A percentile compares a stretch with the other conserved stretches of the same genome.
Evolutionary conservation across 164 flowering plant genomes (phyloP).

Genomic region (Umbilicus rupestris): DNA sequence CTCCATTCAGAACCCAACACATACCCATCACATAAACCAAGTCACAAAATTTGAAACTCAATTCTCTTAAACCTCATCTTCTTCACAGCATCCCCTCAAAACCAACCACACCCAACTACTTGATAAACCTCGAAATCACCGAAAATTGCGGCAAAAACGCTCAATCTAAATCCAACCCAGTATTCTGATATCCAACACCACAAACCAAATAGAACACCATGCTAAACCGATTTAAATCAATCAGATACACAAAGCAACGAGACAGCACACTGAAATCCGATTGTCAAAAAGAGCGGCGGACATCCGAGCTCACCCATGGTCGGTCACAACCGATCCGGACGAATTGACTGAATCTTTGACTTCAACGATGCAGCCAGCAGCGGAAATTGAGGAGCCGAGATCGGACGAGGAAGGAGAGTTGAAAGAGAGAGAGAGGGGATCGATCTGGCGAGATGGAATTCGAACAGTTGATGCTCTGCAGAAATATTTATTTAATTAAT

Average conservation of each 20-base stretch:
- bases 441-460: not conserved
- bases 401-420: not conserved
- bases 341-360: constrained; percentile 2
- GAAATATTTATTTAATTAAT: no score
- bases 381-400: not conserved
- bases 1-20: no score
- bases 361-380: not conserved
- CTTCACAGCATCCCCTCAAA: not conserved
- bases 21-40: no score
- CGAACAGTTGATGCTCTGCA: no score
- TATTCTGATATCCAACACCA: not conserved
- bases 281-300: not conserved
- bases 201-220: not conserved
- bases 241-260: not conserved
- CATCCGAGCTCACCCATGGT: constrained; percentile 2
- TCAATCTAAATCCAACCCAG: not conserved
- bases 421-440: not conserved
- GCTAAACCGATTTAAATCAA: not conserved
- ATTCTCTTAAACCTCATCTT: no score
- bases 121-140: not conserved
- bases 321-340: not conserved
- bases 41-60: no score
- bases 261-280: not conserved
- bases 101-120: not conserved
- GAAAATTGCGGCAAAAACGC: no score